A percentile compares a stretch with the other conserved stretches of the same genome.
Evolutionary conservation across 2,329 filamentous ascomycete species (phyloP).

Genomic region (Pseudomassariella vexata): DNA sequence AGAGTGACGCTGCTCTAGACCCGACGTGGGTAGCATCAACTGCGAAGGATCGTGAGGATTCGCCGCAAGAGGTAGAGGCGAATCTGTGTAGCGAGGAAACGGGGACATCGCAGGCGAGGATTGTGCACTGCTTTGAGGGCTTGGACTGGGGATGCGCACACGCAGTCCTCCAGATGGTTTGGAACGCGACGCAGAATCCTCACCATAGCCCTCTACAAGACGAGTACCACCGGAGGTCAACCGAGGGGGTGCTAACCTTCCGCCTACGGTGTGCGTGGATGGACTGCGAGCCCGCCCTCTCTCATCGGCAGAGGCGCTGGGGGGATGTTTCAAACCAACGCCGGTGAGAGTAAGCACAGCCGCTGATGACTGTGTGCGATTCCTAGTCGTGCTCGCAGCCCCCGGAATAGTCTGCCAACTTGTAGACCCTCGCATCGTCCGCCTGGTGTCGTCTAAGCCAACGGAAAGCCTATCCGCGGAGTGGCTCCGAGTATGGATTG

Average conservation of each 20-base stretch:
- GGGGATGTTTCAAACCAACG: slow-evolving; percentile 35
- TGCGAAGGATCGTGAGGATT: slow-evolving; percentile 42
- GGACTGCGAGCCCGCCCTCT: slow-evolving; percentile 13
- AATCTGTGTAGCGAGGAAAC: slow-evolving; percentile 65
- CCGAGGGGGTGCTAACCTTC: slow-evolving; percentile 25
- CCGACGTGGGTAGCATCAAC: slow-evolving; percentile 47
- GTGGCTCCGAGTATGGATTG: slow-evolving; percentile 64
- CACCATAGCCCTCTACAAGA: slow-evolving; percentile 11
- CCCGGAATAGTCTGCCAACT: slow-evolving; percentile 13
- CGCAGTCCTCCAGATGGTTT: slow-evolving; percentile 22
- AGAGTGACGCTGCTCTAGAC: slow-evolving; percentile 35
- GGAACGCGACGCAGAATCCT: slow-evolving; percentile 9
- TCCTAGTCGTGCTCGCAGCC: slow-evolving; percentile 20
- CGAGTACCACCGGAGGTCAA: slow-evolving; percentile 10
- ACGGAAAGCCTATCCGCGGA: slow-evolving; percentile 49
- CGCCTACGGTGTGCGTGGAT: slow-evolving; percentile 20
- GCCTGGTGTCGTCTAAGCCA: neutral
- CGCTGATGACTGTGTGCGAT: slow-evolving; percentile 42
- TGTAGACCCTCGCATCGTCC: slow-evolving; percentile 7
- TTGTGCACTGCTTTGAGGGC: slow-evolving; percentile 34
- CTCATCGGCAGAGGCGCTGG: slow-evolving; percentile 27
- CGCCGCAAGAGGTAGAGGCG: slow-evolving; percentile 39
- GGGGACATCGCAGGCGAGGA: slow-evolving; percentile 50
- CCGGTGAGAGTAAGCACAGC: slow-evolving; percentile 29
- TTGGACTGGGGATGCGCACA: slow-evolving; percentile 42